Conservation (phyloP, 164 flowering plant species). For the Platanus orientalis region DNA sequence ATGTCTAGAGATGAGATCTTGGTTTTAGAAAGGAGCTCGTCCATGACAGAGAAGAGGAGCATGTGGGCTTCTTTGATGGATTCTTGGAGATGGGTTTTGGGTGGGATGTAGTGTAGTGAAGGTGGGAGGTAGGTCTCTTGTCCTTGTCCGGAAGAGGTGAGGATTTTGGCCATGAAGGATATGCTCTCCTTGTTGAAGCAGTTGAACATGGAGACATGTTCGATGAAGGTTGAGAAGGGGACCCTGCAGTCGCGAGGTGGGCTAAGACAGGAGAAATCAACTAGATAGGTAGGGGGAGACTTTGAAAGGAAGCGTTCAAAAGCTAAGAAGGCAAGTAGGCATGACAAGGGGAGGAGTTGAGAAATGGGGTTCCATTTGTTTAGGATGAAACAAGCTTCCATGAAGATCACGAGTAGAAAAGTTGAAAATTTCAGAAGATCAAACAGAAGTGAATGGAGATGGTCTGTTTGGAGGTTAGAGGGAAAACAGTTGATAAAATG, state of each 20-base stretch:
- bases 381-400: conserved; percentile 20
- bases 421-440: conserved; percentile 13
- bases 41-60: conserved; percentile 53
- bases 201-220: conserved; percentile 31
- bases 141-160: conserved; percentile 51
- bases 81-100: conserved; percentile 38
- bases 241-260: conserved; percentile 55
- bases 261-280: conserved; percentile 61
- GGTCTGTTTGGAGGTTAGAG: conserved; percentile 10
- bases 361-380: conserved; percentile 21
- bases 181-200: conserved; percentile 38
- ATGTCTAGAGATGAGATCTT: conserved; percentile 37
- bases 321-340: conserved; percentile 15
- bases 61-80: conserved; percentile 49
- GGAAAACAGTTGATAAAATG: conserved; percentile 39
- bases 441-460: not conserved
- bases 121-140: conserved; percentile 64
- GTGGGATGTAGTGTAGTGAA: conserved; percentile 55
- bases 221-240: conserved; percentile 47
- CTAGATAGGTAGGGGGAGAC: conserved; percentile 38
- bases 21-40: conserved; percentile 60
- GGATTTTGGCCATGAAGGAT: conserved; percentile 54
- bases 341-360: conserved; percentile 15
- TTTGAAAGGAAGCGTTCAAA: conserved; percentile 18
- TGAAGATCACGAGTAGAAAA: conserved; percentile 14